Base-by-base conservation (phyloP, 2,329 filamentous ascomycete genomes). In the Arthrobotrys conoides region DNA sequence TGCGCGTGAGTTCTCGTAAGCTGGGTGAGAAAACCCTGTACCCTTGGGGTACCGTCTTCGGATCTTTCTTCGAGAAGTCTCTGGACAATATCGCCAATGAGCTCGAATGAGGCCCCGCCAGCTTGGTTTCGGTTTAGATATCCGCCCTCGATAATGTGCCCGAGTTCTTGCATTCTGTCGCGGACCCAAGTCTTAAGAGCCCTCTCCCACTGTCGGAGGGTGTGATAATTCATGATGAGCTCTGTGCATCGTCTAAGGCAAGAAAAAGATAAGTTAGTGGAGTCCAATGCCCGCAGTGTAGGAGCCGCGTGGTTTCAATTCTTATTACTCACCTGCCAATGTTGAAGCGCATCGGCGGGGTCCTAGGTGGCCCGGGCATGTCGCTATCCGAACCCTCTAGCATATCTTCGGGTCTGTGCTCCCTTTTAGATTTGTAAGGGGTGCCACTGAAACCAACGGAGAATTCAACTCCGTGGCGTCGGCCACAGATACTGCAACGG, bases 201-300 rank as follows among this genome's bases (percentile, higher is more conserved):
- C 14, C 75, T 68, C 46, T 72, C 68, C 68, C 68, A 78, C n/a
- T 78, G 75, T 36, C 63, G 71, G 36, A 78, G 68, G 1, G n/a
- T 41, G 44, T 78, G 75, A 18, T 72, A 70, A 22, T 24, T 12
- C 12, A 2, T 14, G 5, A 78, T 59, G 6, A 64, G 12, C 41
- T 72, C n/a, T 9, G 3, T 30, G 36, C 75, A 78, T 8, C 38
- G 38, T 12, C 38, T 41, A 41, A 41, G 14, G 12, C 2, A 16
- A 16, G 38, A 5, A 16, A 16, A 5, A 41, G 3, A 16, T 41
- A 41, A 41, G 14, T 41, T n/a, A 41, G 38, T 5, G 10, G 38
- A 2, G 16, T 41, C 14, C 14, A 38, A 14, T 41, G 16, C 38
- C 5, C 12, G 14, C 3, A 41, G 38, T 16, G 2, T n/a, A 41